These are phyloP conservation scores for Hypoxylon sp. DNA, from an alignment of 2,329 filamentous ascomycete species.

Conservation along the genomic window DNA sequence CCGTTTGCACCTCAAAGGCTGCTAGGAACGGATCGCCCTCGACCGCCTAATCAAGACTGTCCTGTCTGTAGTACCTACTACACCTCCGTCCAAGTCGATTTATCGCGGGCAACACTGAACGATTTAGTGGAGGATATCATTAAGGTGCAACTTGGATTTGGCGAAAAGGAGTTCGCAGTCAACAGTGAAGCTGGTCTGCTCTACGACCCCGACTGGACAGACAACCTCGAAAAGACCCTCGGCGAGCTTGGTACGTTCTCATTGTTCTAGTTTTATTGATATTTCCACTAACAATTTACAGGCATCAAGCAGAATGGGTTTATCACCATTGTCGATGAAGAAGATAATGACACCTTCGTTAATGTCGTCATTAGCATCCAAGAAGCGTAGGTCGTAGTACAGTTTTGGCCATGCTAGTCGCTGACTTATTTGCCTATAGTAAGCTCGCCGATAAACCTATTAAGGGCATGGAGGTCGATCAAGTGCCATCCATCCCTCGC, in stretches of 20 bases:
- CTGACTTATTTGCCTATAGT: conserved; percentile 54
- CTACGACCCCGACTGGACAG: conserved; percentile 90
- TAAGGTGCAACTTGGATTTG: conserved; percentile 79
- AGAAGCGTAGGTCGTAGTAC: conserved; percentile 66
- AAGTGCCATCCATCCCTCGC: conserved; percentile 65
- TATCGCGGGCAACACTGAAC: conserved; percentile 79
- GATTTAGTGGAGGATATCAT: conserved; percentile 85
- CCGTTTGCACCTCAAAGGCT: conserved; percentile 72
- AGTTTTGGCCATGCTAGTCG: conserved; percentile 41
- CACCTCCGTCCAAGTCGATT: conserved; percentile 76
- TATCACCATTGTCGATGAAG: conserved; percentile 87
- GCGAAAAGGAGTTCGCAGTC: conserved; percentile 82
- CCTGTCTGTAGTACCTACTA: conserved; percentile 85
- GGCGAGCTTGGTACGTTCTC: conserved; percentile 74
- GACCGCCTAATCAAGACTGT: conserved; percentile 83
- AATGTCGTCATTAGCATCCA: conserved; percentile 83
- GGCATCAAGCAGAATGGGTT: conserved; percentile 81
- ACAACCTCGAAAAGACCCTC: conserved; percentile 86
- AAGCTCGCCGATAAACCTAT: conserved; percentile 68
- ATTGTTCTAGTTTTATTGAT: conserved; percentile 11
- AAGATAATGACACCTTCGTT: conserved; percentile 80
- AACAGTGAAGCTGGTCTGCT: conserved; percentile 82
- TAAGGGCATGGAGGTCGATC: conserved; percentile 61
- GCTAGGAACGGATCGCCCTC: conserved; percentile 69
- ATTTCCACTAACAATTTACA: conserved; percentile 54